Conservation (phyloP, 106 monocot genomes). For the Allium fistulosum region DNA sequence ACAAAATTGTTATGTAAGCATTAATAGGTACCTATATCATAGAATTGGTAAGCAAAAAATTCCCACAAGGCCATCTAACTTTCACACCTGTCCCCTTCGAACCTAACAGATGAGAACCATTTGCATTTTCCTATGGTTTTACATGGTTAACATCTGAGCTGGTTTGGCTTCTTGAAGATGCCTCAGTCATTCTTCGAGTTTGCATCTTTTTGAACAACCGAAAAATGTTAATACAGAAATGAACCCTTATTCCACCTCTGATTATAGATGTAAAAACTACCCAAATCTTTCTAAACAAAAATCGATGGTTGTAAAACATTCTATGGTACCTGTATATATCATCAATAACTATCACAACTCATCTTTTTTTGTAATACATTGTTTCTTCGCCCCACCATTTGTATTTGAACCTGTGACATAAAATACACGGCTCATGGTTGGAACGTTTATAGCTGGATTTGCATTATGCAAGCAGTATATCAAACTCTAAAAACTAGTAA, state of each 20-base stretch:
- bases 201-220: conserved; percentile 61
- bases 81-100: conserved; percentile 14
- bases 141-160: conserved; percentile 26
- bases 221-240: conserved; percentile 2
- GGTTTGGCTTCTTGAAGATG: conserved; percentile 38
- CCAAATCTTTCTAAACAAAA: background rate
- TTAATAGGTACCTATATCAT: conserved; percentile 61
- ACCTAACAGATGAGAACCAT: conserved; percentile 26
- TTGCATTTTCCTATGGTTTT: conserved; percentile 45
- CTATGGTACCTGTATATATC: conserved; percentile 51
- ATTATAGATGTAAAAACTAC: background rate
- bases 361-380: conserved; percentile 22
- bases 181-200: conserved; percentile 40
- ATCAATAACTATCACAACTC: conserved; percentile 61
- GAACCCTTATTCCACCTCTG: background rate
- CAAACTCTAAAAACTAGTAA: background rate
- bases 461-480: background rate
- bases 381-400: conserved; percentile 33
- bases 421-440: background rate
- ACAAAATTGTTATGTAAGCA: too few relatives aligned
- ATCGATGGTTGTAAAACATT: background rate
- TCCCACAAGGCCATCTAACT: conserved; percentile 77
- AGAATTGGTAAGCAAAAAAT: conserved; percentile 45
- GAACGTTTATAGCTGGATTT: background rate
- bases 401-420: conserved; percentile 28